These are phyloP conservation scores for Rhodofomes roseus DNA, from an alignment of 1,284 basidiomycete species.

Conservation along the genomic window DNA sequence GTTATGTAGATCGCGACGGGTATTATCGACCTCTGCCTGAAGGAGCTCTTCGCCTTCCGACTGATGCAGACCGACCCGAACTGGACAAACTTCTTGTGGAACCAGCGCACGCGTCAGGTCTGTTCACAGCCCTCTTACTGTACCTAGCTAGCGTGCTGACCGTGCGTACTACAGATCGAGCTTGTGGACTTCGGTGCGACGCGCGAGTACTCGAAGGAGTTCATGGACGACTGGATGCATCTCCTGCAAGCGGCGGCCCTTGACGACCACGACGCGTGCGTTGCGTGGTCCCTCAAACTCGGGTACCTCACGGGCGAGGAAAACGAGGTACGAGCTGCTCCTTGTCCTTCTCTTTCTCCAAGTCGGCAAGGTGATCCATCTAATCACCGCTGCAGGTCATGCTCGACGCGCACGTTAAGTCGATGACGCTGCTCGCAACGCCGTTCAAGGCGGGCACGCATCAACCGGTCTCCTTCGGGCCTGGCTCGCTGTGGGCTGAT, in stretches of 20 bases:
- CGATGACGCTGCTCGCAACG: slow-evolving; percentile 79
- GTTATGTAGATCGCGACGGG: slow-evolving; percentile 71
- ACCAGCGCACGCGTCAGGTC: slow-evolving; percentile 54
- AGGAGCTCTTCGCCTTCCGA: slow-evolving; percentile 88
- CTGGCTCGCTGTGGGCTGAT: slow-evolving; percentile 57
- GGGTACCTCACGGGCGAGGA: slow-evolving; percentile 93
- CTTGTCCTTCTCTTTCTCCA: neutral
- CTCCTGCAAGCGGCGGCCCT: slow-evolving; percentile 77
- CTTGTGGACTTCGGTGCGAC: slow-evolving; percentile 97
- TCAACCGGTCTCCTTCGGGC: slow-evolving; percentile 73
- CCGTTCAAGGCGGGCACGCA: slow-evolving; percentile 67
- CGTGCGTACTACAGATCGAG: slow-evolving; percentile 56
- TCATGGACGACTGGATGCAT: slow-evolving; percentile 87
- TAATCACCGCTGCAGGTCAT: slow-evolving; percentile 53
- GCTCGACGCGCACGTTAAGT: slow-evolving; percentile 85
- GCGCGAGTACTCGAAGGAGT: slow-evolving; percentile 79
- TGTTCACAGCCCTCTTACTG: neutral
- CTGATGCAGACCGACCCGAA: slow-evolving; percentile 99
- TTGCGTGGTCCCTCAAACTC: slow-evolving; percentile 72
- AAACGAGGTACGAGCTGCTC: slow-evolving; percentile 52
- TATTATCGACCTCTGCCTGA: slow-evolving; percentile 84
- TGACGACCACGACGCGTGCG: slow-evolving; percentile 69
- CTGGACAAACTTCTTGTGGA: slow-evolving; percentile 97
- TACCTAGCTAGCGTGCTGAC: neutral
- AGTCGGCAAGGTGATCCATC: neutral